Evolutionary conservation across 768 basidiomycete genomes (phyloP), one percentile per base, ranked within the genome.

Genomic region (Kwoniella pini): DNA sequence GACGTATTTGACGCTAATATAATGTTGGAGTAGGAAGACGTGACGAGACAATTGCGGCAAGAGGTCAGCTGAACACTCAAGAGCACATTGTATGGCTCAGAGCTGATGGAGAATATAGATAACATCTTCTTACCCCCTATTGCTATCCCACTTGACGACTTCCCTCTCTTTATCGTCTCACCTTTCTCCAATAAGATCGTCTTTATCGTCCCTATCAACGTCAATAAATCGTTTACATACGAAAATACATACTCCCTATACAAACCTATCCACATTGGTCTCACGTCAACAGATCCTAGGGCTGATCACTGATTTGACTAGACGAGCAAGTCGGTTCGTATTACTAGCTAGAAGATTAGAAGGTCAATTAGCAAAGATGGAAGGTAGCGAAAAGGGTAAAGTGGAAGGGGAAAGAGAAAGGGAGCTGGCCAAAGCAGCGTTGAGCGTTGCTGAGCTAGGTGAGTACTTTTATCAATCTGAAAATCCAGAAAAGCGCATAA

Each of bases 381-480:
- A 75, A 43, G 56, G 44, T 31, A 60, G 60, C 27, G 58, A 65
- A 4, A 63, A 39, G 2, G 64, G 55, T 57, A 66, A 78, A 43
- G 85, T 84, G 27, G 88, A 88, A 69, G 88, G 90, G 27, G 89
- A 91, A 66, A 87, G 86, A 76, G 94, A 96, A 71, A 83, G 95
- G 9, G 85, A 85, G 15, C 86, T 97, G 69, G 88, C 92, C 1
- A 94, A 94, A 78, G 94, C 95, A 1, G 95, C 94, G n/a, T 80
- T 97, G 69, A 93, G 86, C 38, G 86, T 98, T 9, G 91, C 94
- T 0, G 95, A 99, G 77, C 81, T 98, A 42, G 83, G 92, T 91
- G 62, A 68, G 87, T 61, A 2, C 22, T 36, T 4, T 45, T 15
- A 21, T 38, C 12, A 19, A 42, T 28, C 57, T 36, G n/a, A 12